Evolutionary conservation across 495 filamentous ascomycete genomes (phyloP).

Genomic region (Penicillium alfredii): DNA sequence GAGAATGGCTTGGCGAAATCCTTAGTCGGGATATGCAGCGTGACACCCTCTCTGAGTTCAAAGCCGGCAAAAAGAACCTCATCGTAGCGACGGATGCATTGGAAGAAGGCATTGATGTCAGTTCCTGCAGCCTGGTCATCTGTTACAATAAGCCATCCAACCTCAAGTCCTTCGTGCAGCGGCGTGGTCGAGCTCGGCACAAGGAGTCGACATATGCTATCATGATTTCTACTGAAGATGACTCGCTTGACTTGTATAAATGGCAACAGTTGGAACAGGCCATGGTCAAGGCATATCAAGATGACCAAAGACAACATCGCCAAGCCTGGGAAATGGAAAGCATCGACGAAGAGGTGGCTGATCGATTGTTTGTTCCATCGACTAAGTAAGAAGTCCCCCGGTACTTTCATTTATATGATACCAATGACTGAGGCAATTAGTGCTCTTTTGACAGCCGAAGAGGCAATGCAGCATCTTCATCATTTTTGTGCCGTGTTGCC

Average conservation of each 20-base stretch:
- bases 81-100: slow-evolving; percentile 78
- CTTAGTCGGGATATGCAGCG: slow-evolving; percentile 48
- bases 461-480: slow-evolving; percentile 66
- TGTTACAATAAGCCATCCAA: slow-evolving; percentile 73
- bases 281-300: slow-evolving; percentile 69
- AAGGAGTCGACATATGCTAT: slow-evolving; percentile 65
- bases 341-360: slow-evolving; percentile 37
- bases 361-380: slow-evolving; percentile 41
- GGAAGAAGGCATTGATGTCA: slow-evolving; percentile 90
- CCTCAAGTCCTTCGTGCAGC: slow-evolving; percentile 82
- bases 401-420: no score
- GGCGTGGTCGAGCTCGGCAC: slow-evolving; percentile 76
- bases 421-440: no score
- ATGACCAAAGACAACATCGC: slow-evolving; percentile 54
- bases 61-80: slow-evolving; percentile 63
- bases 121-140: slow-evolving; percentile 79
- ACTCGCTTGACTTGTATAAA: slow-evolving; percentile 29
- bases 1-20: slow-evolving; percentile 55
- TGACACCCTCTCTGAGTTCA: slow-evolving; percentile 62
- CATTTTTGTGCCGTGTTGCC: slow-evolving; percentile 74
- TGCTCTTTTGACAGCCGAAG: slow-evolving; percentile 66
- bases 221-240: slow-evolving; percentile 44
- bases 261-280: slow-evolving; percentile 62
- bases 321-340: slow-evolving; percentile 46
- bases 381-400: slow-evolving; percentile 46